Percentiles rank a stretch among this genome's conserved stretches.
Conservation (phyloP, 805 yeast species). For the Isabelozyma heimii region DNA sequence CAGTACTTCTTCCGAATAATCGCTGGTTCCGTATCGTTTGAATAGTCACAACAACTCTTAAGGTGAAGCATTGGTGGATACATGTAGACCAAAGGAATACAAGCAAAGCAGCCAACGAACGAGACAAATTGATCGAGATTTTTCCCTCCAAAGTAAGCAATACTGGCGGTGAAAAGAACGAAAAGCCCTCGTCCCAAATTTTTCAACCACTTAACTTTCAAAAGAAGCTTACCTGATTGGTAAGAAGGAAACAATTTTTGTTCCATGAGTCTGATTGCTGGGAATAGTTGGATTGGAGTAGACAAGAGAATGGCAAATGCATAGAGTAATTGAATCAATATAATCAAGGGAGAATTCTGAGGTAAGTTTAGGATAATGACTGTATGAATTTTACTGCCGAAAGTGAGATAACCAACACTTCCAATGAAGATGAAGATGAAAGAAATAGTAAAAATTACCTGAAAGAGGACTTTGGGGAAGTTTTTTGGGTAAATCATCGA, state of each 20-base stretch:
- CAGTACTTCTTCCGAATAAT: constrained; percentile 29
- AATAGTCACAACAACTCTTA: constrained; percentile 42
- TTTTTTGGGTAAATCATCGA: constrained; percentile 76
- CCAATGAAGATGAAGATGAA: constrained; percentile 62
- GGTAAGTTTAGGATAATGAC: constrained; percentile 74
- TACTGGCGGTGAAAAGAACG: constrained; percentile 51
- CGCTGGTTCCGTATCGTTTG: constrained; percentile 8
- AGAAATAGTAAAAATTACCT: constrained; percentile 64
- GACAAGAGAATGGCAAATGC: constrained; percentile 73
- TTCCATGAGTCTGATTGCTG: constrained; percentile 74
- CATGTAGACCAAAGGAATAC: constrained; percentile 82
- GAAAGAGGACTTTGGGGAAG: constrained; percentile 61
- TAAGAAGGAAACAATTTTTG: constrained; percentile 47
- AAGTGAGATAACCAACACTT: constrained; percentile 65
- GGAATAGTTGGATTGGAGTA: constrained; percentile 78
- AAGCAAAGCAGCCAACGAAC: constrained; percentile 80
- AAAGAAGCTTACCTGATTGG: constrained; percentile 56
- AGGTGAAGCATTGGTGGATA: constrained; percentile 79
- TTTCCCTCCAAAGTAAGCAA: constrained; percentile 67
- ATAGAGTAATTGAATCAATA: constrained; percentile 66
- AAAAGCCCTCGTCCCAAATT: constrained; percentile 54
- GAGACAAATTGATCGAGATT: constrained; percentile 74
- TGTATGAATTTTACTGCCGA: constrained; percentile 61
- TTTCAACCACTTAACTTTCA: constrained; percentile 61
- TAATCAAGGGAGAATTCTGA: constrained; percentile 59